A percentile compares a stretch with the other conserved stretches of the same genome.
These are phyloP conservation scores for Heracleum sosnowskyi DNA, from an alignment of 129 eudicot genomes.

Conservation along the genomic window DNA sequence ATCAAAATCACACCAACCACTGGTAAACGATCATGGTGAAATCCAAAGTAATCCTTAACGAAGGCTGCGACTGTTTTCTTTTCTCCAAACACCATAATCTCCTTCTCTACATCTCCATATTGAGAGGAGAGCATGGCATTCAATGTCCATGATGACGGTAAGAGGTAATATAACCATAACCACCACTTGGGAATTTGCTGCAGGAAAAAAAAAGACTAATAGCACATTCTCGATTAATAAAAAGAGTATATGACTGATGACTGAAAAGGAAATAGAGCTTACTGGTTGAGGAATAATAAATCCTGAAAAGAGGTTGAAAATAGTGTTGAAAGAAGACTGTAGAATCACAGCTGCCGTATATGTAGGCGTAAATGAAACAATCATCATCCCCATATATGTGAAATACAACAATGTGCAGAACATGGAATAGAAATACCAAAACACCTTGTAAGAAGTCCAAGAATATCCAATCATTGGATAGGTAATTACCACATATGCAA, in stretches of 20 bases:
- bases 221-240: not conserved
- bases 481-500: conserved; percentile 8
- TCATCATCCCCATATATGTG: conserved; percentile 25
- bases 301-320: conserved; percentile 19
- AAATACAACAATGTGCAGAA: conserved; percentile 20
- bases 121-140: not conserved
- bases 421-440: conserved; percentile 25
- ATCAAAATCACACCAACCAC: not conserved
- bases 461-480: conserved; percentile 26
- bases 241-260: not conserved
- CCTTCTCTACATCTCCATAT: conserved; percentile 4
- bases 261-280: not conserved
- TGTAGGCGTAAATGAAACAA: conserved; percentile 19
- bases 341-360: conserved; percentile 14
- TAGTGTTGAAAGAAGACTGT: conserved; percentile 3
- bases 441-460: conserved; percentile 16
- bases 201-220: not conserved
- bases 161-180: conserved; percentile 18
- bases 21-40: conserved; percentile 6
- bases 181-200: conserved; percentile 33
- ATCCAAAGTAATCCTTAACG: not conserved
- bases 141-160: not conserved
- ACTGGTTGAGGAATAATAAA: conserved; percentile 21
- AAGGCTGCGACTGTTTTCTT: not conserved
- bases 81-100: not conserved